Evolutionary conservation across 306 rosid species (phyloP).

Genomic region (Notholithocarpus densiflorus): DNA sequence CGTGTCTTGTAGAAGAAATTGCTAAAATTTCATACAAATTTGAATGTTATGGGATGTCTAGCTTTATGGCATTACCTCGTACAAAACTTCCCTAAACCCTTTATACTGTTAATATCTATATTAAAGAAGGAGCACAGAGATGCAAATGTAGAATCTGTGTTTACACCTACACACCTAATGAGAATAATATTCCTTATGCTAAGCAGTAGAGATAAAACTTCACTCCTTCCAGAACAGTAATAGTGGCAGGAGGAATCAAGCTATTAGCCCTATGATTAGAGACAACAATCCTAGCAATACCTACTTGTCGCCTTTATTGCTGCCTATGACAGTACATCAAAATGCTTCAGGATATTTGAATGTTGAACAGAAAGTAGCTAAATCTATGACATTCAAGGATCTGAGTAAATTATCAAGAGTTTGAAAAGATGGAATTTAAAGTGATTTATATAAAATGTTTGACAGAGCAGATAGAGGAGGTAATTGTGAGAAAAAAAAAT

Average conservation of each 20-base stretch:
- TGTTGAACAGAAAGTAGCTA: neutral
- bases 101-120: neutral
- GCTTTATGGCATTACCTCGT: neutral
- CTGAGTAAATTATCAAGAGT: neutral
- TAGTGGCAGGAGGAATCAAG: slow-evolving; percentile 33
- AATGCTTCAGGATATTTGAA: neutral
- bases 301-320: slow-evolving; percentile 23
- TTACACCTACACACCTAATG: neutral
- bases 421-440: too few species aligned
- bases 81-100: neutral
- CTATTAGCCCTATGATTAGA: slow-evolving; percentile 35
- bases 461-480: neutral
- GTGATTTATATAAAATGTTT: neutral
- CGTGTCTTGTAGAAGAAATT: neutral
- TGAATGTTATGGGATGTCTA: neutral
- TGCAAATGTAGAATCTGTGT: neutral
- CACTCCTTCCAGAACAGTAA: slow-evolving; percentile 34
- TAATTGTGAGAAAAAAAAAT: neutral
- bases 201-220: neutral
- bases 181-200: neutral
- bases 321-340: neutral
- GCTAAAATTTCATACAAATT: neutral
- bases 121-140: neutral
- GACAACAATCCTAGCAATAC: slow-evolving; percentile 26
- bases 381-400: neutral